Percentiles rank a stretch among this genome's conserved stretches.
phyloP scores from a whole-genome alignment of 2,329 filamentous ascomycete species.

The Trichoderma sp. region DNA sequence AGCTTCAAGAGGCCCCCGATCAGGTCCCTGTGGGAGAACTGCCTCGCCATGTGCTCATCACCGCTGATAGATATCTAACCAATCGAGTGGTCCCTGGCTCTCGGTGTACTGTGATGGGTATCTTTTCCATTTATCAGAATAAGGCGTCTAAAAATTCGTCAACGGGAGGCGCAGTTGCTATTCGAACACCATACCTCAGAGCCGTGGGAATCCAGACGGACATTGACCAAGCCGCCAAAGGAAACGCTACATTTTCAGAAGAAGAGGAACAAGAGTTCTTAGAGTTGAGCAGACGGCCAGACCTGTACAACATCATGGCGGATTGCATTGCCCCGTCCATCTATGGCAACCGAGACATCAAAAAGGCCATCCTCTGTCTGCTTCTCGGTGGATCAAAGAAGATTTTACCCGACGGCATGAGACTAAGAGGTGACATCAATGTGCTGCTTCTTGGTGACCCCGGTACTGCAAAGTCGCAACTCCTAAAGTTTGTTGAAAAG shows the following conservation, averaged over 20 bases:
- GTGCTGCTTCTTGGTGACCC: conserved; percentile 95
- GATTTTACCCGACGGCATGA: conserved; percentile 96
- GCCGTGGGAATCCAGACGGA: conserved; percentile 92
- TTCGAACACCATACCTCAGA: conserved; percentile 90
- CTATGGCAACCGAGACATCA: conserved; percentile 94
- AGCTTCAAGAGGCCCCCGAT: conserved; percentile 95
- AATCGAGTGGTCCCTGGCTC: conserved; percentile 96
- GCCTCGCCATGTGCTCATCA: conserved; percentile 90
- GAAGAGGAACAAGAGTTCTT: conserved; percentile 96
- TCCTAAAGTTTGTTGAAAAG: conserved; percentile 97
- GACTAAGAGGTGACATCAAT: conserved; percentile 95
- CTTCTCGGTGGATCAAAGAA: conserved; percentile 96
- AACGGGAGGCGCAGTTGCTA: conserved; percentile 81
- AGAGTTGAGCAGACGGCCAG: conserved; percentile 85
- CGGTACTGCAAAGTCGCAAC: conserved; percentile 95
- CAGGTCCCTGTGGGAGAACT: conserved; percentile 97
- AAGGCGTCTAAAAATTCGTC: conserved; percentile 79
- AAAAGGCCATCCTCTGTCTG: conserved; percentile 93
- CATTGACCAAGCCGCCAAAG: conserved; percentile 85
- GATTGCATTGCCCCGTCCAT: conserved; percentile 96
- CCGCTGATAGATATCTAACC: conserved; percentile 92
- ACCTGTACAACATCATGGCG: conserved; percentile 89
- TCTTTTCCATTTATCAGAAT: conserved; percentile 96
- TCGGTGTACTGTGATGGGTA: conserved; percentile 91
- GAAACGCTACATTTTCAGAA: conserved; percentile 80